phyloP scores from a whole-genome alignment of 306 rosid species.

The Amphicarpaea edgeworthii region DNA sequence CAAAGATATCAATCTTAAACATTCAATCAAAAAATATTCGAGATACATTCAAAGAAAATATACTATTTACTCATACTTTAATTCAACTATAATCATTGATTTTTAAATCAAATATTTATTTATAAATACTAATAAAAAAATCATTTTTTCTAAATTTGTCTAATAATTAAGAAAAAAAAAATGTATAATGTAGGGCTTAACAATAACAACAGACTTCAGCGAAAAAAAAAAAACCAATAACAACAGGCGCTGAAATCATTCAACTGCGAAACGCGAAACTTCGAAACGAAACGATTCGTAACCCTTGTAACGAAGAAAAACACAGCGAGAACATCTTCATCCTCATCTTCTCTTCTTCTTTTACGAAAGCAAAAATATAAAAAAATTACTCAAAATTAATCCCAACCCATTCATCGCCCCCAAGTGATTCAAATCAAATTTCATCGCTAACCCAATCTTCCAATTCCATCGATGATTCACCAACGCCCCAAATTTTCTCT shows the following conservation, averaged over 20 bases:
- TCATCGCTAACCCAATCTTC: slow-evolving; percentile 1
- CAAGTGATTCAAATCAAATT: slow-evolving; percentile 13
- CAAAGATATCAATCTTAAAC: too few species aligned
- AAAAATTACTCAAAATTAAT: background rate
- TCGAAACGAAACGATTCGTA: slow-evolving; percentile 25
- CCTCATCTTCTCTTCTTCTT: slow-evolving; percentile 8
- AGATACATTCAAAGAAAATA: too few species aligned
- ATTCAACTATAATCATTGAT: too few species aligned
- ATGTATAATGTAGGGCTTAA: too few species aligned
- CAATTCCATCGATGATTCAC: background rate
- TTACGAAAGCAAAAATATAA: background rate
- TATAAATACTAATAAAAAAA: too few species aligned
- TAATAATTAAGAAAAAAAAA: too few species aligned
- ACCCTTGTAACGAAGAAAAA: slow-evolving; percentile 10
- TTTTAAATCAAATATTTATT: too few species aligned
- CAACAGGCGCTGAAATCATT: slow-evolving; percentile 45
- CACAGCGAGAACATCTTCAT: background rate
- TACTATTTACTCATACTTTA: too few species aligned
- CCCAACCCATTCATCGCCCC: background rate
- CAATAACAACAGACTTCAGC: background rate
- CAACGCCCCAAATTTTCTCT: background rate
- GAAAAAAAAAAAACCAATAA: too few species aligned
- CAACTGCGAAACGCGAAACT: slow-evolving; percentile 43
- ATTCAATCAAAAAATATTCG: too few species aligned
- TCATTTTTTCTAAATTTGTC: too few species aligned